A percentile compares a stretch with the other conserved stretches of the same genome.
These are phyloP conservation scores for Phenoliferia sp. DNA, from an alignment of 1,284 basidiomycete genomes.

Conservation along the genomic window DNA sequence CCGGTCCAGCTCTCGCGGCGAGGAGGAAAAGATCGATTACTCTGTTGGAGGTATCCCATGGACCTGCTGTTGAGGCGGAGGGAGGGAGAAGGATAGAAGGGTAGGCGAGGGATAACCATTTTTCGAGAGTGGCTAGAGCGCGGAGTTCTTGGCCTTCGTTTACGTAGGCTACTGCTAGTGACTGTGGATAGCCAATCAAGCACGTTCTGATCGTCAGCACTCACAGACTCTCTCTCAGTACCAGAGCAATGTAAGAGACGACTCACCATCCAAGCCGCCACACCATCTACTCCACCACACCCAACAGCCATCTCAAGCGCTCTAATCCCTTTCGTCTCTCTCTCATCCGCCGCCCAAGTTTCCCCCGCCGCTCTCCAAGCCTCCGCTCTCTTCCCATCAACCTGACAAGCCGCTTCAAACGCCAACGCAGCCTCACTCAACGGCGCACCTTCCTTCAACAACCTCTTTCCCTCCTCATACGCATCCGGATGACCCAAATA, in stretches of 20 bases:
- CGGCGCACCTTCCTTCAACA: conserved; percentile 50
- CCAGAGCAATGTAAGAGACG: neutral
- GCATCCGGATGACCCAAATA: conserved; percentile 54
- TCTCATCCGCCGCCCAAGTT: conserved; percentile 92
- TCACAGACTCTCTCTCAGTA: neutral
- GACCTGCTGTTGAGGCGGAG: conserved; percentile 36
- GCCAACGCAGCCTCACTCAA: conserved; percentile 40
- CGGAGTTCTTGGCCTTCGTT: conserved; percentile 91
- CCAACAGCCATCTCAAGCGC: conserved; percentile 61
- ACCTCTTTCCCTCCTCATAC: conserved; percentile 54
- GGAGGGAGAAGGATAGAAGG: conserved; percentile 48
- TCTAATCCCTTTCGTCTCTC: conserved; percentile 52
- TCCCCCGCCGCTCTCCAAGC: conserved; percentile 92
- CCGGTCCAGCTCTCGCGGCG: conserved; percentile 62
- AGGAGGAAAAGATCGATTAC: conserved; percentile 78
- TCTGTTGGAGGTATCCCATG: conserved; percentile 79
- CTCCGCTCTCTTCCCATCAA: conserved; percentile 54
- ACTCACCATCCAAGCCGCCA: conserved; percentile 75
- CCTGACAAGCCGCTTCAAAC: conserved; percentile 54
- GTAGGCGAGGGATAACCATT: conserved; percentile 76
- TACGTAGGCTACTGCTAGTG: conserved; percentile 92
- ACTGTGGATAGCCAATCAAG: conserved; percentile 49
- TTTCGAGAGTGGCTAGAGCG: conserved; percentile 79
- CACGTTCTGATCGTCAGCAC: conserved; percentile 14
- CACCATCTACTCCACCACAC: conserved; percentile 52